phyloP scores from a whole-genome alignment of 179 eudicot species.

The Beta lomatogona region DNA sequence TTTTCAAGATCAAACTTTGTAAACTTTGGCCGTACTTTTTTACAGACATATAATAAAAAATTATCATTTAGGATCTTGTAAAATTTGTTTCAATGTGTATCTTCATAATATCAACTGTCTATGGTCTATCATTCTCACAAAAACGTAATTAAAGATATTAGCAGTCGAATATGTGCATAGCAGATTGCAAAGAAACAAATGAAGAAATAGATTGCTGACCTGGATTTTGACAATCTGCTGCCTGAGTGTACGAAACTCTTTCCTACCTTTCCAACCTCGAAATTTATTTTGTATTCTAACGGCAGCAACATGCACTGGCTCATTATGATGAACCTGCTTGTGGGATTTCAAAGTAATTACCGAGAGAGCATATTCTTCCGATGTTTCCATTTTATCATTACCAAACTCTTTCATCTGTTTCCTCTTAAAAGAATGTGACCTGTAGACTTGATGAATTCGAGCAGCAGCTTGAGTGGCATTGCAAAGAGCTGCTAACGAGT shows the following conservation, averaged over 20 bases:
- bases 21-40: no score
- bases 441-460: slow-evolving; percentile 82
- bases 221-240: slow-evolving; percentile 81
- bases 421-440: slow-evolving; percentile 78
- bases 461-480: slow-evolving; percentile 94
- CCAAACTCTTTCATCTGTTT: slow-evolving; percentile 57
- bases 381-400: slow-evolving; percentile 37
- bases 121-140: no score
- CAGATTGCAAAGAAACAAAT: no score
- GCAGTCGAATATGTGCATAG: no score
- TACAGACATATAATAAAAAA: no score
- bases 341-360: slow-evolving; percentile 48
- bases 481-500: slow-evolving; percentile 80
- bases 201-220: slow-evolving; percentile 39
- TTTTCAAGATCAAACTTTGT: no score
- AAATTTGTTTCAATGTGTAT: no score
- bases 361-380: slow-evolving; percentile 64
- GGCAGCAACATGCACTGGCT: slow-evolving; percentile 69
- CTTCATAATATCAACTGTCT: no score
- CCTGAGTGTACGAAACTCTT: slow-evolving; percentile 59
- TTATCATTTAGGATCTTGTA: no score
- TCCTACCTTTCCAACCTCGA: slow-evolving; percentile 81
- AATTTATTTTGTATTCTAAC: slow-evolving; percentile 73
- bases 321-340: slow-evolving; percentile 51
- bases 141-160: no score